Evolutionary conservation across 768 basidiomycete species (phyloP), one percentile per base, ranked within the genome.

Genomic region (Pulveroboletus sp.): DNA sequence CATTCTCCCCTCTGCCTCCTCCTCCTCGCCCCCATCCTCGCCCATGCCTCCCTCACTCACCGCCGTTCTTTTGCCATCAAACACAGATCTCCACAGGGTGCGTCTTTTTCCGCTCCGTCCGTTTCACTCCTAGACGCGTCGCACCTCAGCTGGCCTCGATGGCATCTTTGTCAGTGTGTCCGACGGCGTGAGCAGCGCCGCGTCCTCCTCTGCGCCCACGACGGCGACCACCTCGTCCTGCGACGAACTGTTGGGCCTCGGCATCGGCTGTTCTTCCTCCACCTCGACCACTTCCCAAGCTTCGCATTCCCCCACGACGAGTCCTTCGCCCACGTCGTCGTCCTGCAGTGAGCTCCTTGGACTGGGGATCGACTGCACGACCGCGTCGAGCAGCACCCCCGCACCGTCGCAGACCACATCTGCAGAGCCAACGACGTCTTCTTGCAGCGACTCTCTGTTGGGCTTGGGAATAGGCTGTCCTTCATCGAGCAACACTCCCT

Each of bases 1-100:
- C 57, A 61, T 47, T 53, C 43, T 0, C 50, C 51, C 26, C 27
- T 58, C 44, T 48, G 46, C 42, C 49, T 65, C 48, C 53, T 73
- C 30, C 44, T 66, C 17, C 47, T 73, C 51, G 53, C 64, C 26
- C 45, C 67, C 49, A 34, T 66, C 34, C 29, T 59, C 29, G 67
- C 64, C 45, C 60, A 62, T 19, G 74, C 74, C 0, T 59, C 68
- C 39, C 78, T 75, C 55, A 71, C 75, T 0, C 73, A 29, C 27
- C 27, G 27, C 6, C 27, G 68, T 13, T 70, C 71, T 19, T 6
- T 68, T 34, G 13, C 51, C 1, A 45, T 57, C 50, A 62, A 53
- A 52, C 61, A 69, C 37, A 54, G 62, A 45, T 53, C 53, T 23
- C 38, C 53, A n/a, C 51, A 48, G 16, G 49, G 50, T 60, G 0